Evolutionary conservation across 345 rosid species (phyloP).

Genomic region (Isatis tinctoria): DNA sequence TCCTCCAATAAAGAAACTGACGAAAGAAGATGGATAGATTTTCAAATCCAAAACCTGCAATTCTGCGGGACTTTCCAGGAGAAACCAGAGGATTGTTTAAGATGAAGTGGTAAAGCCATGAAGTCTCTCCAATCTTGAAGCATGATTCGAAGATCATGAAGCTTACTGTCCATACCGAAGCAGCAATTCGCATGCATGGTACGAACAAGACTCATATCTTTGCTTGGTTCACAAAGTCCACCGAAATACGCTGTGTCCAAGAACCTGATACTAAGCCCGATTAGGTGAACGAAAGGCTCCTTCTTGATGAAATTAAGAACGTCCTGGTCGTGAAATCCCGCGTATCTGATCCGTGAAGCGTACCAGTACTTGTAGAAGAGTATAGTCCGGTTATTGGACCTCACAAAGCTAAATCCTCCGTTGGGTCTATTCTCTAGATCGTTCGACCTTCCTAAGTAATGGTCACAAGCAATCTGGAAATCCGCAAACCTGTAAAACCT

Average conservation of each 20-base stretch:
- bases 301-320: conserved; percentile 64
- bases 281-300: conserved; percentile 40
- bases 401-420: conserved; percentile 70
- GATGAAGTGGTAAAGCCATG: conserved; percentile 49
- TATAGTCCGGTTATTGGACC: conserved; percentile 68
- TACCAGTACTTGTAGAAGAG: conserved; percentile 82
- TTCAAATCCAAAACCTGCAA: conserved; percentile 51
- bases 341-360: conserved; percentile 48
- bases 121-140: conserved; percentile 72
- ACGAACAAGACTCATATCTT: conserved; percentile 61
- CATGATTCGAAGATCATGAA: conserved; percentile 72
- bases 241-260: conserved; percentile 75
- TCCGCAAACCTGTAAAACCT: conserved; percentile 60
- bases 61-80: conserved; percentile 77
- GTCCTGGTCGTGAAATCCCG: conserved; percentile 73
- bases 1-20: neutral
- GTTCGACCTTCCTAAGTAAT: conserved; percentile 48
- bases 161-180: conserved; percentile 67
- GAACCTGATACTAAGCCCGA: conserved; percentile 65
- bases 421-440: conserved; percentile 57
- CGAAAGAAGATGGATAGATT: neutral
- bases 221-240: conserved; percentile 85
- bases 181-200: conserved; percentile 96
- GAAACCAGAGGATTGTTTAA: conserved; percentile 39
- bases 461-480: conserved; percentile 87